Evolutionary conservation across 2,329 filamentous ascomycete genomes (phyloP).

Genomic region (Myotisia sp.): DNA sequence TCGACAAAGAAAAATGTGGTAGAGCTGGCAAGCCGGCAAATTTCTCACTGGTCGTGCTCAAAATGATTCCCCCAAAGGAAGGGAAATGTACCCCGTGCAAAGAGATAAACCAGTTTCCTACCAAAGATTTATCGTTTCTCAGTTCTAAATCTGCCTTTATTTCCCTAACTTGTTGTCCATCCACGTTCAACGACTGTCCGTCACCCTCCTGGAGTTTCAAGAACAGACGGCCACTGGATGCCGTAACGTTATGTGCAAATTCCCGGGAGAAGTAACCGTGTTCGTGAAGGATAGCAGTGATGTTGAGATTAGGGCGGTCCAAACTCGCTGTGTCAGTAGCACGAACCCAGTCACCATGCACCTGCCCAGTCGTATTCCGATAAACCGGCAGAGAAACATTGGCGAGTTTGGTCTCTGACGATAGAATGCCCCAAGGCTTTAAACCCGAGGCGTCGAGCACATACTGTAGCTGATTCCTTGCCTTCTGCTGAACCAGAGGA

Average conservation of each 20-base stretch:
- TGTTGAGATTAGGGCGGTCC: constrained; percentile 43
- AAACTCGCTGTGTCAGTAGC: constrained; percentile 30
- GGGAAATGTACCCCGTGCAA: constrained; percentile 79
- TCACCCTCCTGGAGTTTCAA: constrained; percentile 50
- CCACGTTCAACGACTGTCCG: constrained; percentile 24
- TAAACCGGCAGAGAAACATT: constrained; percentile 45
- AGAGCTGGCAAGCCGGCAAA: constrained; percentile 83
- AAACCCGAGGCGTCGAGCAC: constrained; percentile 20
- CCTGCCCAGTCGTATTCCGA: constrained; percentile 61
- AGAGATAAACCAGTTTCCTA: constrained; percentile 64
- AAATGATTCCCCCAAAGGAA: constrained; percentile 59
- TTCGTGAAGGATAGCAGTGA: constrained; percentile 49
- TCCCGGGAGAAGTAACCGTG: constrained; percentile 52
- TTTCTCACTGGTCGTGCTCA: constrained; percentile 87
- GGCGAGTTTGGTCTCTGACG: constrained; percentile 20
- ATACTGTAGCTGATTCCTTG: constrained; percentile 39
- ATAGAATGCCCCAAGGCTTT: constrained; percentile 11
- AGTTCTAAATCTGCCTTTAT: constrained; percentile 57
- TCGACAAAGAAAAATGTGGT: constrained; percentile 60
- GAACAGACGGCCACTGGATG: constrained; percentile 52
- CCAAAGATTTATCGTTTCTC: constrained; percentile 54
- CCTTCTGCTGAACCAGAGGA: constrained; percentile 49
- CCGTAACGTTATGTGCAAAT: constrained; percentile 72
- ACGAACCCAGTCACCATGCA: constrained; percentile 63
- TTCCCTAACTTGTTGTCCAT: constrained; percentile 46